Evolutionary conservation across 305 asterid genomes (phyloP), one percentile per base, ranked within the genome.

Genomic region (Fraxinus paxiana): DNA sequence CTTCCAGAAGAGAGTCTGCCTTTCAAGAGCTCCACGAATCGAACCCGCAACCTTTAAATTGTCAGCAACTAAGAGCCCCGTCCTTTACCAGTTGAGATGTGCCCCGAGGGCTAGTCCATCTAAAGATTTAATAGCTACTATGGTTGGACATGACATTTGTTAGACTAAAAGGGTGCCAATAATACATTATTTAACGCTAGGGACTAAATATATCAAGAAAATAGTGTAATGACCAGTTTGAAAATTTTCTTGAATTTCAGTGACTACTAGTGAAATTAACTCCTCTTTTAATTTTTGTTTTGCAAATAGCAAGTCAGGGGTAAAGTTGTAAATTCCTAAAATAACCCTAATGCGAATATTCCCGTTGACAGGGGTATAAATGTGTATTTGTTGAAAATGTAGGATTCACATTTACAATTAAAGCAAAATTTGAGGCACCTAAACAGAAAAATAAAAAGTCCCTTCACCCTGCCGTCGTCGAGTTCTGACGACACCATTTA

Each of bases 401-500:
- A 63, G 71, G 81, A 73, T 22, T 1, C 75, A 22, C 61, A 22
- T 77, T 24, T 30, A 61, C 48, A 77, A 61, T 20, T 77, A 35
- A 26, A 12, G 37, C 41, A 5, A 63, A 37, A 35, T 20, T 22
- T 13, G 74, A 67, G 74, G 38, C 38, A 67, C 38, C 74, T 30
- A 67, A 67, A 67, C 75, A 28, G 61, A 18, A 77, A 28, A 48
- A 63, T 70, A 18, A 48, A 33, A 80, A 74, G 76, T 34, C 76
- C 78, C 46, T 78, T 41, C 76, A 7, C 54, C 48, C 9, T n/a
- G 82, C 82, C 77, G 82, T 69, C 82, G 82, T 48, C 82, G 70
- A 31, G 82, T 48, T 59, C 63, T 20, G 82, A 82, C 86, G 89
- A 82, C 89, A 79, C 84, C 87, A 82, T 84, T 80, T 79, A 61